These are phyloP conservation scores for Apiospora rasikravindrae DNA, from an alignment of 2,329 filamentous ascomycete species.

Conservation along the genomic window DNA sequence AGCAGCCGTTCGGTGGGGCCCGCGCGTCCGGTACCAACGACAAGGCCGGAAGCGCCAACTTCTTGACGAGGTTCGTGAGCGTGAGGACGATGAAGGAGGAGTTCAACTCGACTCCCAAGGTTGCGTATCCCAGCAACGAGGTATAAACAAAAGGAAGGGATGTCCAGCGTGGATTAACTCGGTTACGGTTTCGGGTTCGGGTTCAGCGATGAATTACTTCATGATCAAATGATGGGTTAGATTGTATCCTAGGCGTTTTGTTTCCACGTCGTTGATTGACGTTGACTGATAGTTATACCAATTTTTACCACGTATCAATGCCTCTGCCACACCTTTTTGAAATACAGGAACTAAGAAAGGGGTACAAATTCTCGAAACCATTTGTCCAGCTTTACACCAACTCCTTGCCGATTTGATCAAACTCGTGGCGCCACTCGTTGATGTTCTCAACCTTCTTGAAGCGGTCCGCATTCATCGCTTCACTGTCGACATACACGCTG, in stretches of 20 bases:
- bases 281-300: background rate
- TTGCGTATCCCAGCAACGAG: slow-evolving; percentile 76
- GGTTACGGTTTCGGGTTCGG: background rate
- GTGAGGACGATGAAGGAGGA: slow-evolving; percentile 76
- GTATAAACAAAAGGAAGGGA: slow-evolving; percentile 40
- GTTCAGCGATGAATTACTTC: slow-evolving; percentile 1
- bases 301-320: background rate
- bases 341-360: background rate
- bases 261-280: background rate
- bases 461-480: slow-evolving; percentile 40
- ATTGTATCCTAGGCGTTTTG: background rate
- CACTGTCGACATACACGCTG: slow-evolving; percentile 39
- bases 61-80: slow-evolving; percentile 71
- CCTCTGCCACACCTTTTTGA: background rate
- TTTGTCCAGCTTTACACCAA: slow-evolving; percentile 16
- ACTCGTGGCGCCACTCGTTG: slow-evolving; percentile 37
- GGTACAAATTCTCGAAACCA: background rate
- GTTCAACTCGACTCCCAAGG: slow-evolving; percentile 66
- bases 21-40: slow-evolving; percentile 75
- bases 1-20: slow-evolving; percentile 74
- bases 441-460: slow-evolving; percentile 38
- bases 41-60: slow-evolving; percentile 70
- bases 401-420: slow-evolving; percentile 38
- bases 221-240: background rate
- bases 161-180: background rate